Percentiles rank a stretch among this genome's conserved stretches.
Evolutionary conservation across 164 flowering plant genomes (phyloP).

Genomic region (Umbellularia californica): DNA sequence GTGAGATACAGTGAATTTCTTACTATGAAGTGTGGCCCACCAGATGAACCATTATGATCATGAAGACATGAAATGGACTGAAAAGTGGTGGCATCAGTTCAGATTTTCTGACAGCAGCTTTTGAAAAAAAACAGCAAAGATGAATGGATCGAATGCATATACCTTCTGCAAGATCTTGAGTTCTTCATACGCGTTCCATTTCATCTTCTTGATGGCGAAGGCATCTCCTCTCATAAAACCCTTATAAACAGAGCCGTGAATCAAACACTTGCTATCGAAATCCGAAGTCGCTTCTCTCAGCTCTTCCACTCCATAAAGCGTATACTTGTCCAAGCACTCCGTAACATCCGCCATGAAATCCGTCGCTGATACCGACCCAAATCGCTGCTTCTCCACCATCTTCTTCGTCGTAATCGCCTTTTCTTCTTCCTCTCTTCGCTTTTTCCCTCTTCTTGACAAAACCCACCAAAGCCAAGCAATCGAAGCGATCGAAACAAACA

Average conservation of each 20-base stretch:
- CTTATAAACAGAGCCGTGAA: conserved; percentile 79
- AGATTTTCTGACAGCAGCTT: no score
- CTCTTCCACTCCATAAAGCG: conserved; percentile 62
- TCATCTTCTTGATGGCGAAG: conserved; percentile 91
- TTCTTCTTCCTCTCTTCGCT: neutral
- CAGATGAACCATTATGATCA: neutral
- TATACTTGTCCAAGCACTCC: conserved; percentile 84
- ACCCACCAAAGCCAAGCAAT: conserved; percentile 31
- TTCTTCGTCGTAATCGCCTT: neutral
- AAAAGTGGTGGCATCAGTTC: neutral
- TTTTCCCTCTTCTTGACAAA: conserved; percentile 7
- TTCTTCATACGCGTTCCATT: conserved; percentile 89
- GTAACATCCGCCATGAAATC: conserved; percentile 72
- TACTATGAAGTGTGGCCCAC: neutral
- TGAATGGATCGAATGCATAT: conserved; percentile 6
- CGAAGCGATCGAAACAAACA: conserved; percentile 1
- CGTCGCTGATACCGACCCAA: conserved; percentile 2
- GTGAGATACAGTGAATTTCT: no score
- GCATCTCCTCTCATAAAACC: conserved; percentile 54
- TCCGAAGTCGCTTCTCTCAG: conserved; percentile 61
- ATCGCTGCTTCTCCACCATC: conserved; percentile 20
- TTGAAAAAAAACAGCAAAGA: neutral
- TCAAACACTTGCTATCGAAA: conserved; percentile 46
- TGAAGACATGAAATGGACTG: neutral
- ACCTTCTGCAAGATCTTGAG: conserved; percentile 95